Base-by-base conservation (phyloP, 805 yeast species). In the Candida boleticola region DNA sequence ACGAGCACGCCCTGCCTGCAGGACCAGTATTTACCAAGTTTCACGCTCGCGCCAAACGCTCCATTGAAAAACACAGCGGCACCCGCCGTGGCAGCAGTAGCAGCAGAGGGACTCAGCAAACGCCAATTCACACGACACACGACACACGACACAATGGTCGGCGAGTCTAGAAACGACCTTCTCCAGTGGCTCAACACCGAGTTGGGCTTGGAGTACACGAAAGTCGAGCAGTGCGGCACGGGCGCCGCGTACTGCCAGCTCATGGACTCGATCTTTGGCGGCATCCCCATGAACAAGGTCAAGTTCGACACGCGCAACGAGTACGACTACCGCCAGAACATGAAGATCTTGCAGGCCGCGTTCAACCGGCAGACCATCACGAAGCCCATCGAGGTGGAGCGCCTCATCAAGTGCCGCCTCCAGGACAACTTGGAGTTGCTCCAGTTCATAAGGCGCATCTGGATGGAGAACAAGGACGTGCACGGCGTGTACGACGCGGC, bases 211-310 rank as follows among this genome's bases (percentile, higher is more conserved):
- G 71, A 80, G 47, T 79, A 86, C 53, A 71, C 80, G 29, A 88
- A 85, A 58, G 84, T 93, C 1, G 99, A 93, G 58, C 90, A 90
- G 62, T 83, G 97, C 58, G 99, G 99, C 14, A 79, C 85, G 2
- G 99, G 99, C 2, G 97, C 97, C 1, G 92, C 89, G 1, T 92
- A 88, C 60, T 89, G 97, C 62, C 97, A 90, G 66, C 76, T 93
- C 30, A 73, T 92, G 70, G 97, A 93, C 61, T 79, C 89, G 5
- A 81, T 93, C 16, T 86, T 73, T 53, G 82, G 84, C 7, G 96
- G 89, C 51, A 74, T 93, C 16, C 93, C 97, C 1, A 77, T 92
- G 83, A 56, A 67, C 37, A 79, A 83, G 52, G 95, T 92, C 41
- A 83, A 79, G 53, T 89, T 83, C 58, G 77, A 81, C 45, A 37